These are phyloP conservation scores for Cryptosporidium bovis DNA, from an alignment of 169 alveolate species.

Conservation along the genomic window DNA sequence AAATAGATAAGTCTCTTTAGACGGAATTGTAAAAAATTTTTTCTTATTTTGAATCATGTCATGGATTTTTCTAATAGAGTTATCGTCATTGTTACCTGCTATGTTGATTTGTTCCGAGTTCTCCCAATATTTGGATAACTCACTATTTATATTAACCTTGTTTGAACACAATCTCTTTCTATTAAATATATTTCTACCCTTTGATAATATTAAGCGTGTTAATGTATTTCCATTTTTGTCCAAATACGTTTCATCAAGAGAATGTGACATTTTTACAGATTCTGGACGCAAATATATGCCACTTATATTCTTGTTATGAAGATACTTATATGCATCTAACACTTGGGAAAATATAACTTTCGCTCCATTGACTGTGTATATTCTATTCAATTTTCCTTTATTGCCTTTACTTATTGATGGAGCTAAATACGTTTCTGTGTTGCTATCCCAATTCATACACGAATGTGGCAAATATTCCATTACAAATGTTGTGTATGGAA, in stretches of 20 bases:
- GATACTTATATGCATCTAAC: constrained; percentile 9
- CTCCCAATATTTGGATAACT: constrained; percentile 35
- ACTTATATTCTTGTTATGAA: constrained; percentile 18
- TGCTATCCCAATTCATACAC: constrained; percentile 32
- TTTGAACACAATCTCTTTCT: no score
- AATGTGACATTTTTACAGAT: constrained; percentile 52
- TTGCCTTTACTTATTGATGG: constrained; percentile 12
- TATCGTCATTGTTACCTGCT: not conserved
- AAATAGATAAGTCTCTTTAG: constrained; percentile 11
- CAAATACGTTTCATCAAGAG: constrained; percentile 60
- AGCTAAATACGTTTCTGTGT: constrained; percentile 25
- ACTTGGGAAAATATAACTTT: constrained; percentile 49
- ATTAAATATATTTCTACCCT: not conserved
- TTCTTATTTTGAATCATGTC: constrained; percentile 33
- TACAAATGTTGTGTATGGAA: constrained; percentile 36
- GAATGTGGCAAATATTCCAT: constrained; percentile 69
- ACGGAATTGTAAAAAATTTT: not conserved
- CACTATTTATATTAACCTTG: constrained; percentile 26
- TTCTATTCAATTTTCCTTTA: not conserved
- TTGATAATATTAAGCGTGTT: constrained; percentile 1
- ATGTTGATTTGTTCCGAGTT: constrained; percentile 6
- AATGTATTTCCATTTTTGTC: constrained; percentile 9
- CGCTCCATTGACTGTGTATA: constrained; percentile 44
- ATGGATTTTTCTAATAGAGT: constrained; percentile 2
- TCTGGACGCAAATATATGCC: constrained; percentile 67